Conservation (phyloP, 1,284 basidiomycete genomes). For the Sporisorium exsertum region DNA sequence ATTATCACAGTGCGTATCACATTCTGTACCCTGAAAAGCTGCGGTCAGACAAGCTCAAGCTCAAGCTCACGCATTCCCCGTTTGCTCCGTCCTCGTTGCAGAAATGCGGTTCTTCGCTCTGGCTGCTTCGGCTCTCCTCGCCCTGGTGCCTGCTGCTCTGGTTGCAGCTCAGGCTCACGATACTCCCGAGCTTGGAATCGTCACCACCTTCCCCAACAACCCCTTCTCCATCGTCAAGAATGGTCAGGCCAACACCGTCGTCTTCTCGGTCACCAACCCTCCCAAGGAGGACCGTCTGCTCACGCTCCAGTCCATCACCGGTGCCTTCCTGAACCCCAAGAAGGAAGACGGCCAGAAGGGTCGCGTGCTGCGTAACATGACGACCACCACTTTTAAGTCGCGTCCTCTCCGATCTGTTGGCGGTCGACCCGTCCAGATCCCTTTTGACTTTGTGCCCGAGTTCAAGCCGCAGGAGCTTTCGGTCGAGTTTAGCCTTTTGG, state of each 20-base stretch:
- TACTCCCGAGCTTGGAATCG: constrained; percentile 61
- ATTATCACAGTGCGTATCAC: not conserved
- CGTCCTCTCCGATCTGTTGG: constrained; percentile 53
- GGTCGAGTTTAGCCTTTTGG: constrained; percentile 61
- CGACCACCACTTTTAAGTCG: constrained; percentile 60
- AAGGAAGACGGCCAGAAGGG: constrained; percentile 61
- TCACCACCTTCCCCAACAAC: constrained; percentile 67
- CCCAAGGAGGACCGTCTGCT: constrained; percentile 60
- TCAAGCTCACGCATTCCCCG: no score
- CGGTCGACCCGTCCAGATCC: constrained; percentile 61
- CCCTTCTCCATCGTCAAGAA: constrained; percentile 65
- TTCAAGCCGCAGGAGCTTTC: constrained; percentile 66
- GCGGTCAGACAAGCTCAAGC: no score
- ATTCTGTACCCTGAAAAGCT: not conserved
- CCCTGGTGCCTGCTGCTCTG: constrained; percentile 36
- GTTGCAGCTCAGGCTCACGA: constrained; percentile 56
- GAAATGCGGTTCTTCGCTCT: constrained; percentile 45
- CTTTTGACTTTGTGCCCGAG: constrained; percentile 66
- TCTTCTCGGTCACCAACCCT: constrained; percentile 61
- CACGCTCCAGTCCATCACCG: constrained; percentile 61
- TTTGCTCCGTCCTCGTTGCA: not conserved
- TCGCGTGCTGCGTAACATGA: constrained; percentile 68
- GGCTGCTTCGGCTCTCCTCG: constrained; percentile 37
- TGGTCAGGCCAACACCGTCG: constrained; percentile 66
- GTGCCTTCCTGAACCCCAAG: constrained; percentile 65